phyloP scores from a whole-genome alignment of 164 flowering plant genomes.

The Kalanchoe fedtschenkoi region DNA sequence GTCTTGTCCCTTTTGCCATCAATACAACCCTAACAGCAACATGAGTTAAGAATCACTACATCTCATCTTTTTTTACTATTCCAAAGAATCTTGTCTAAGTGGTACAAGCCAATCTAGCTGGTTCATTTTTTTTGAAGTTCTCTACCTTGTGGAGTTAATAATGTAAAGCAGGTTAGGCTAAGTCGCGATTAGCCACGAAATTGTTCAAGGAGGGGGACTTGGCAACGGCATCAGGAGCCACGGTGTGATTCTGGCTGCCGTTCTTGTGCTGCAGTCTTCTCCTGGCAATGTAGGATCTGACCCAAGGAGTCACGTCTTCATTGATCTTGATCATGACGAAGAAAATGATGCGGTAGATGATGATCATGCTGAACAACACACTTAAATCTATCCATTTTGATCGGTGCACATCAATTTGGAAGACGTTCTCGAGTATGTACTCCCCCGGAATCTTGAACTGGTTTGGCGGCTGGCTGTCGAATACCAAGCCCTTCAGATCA shows the following conservation, averaged over 20 bases:
- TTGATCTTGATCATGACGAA: slow-evolving; percentile 77
- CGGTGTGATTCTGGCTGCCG: slow-evolving; percentile 28
- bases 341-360: slow-evolving; percentile 73
- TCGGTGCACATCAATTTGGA: slow-evolving; percentile 64
- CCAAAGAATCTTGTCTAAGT: too few relatives aligned
- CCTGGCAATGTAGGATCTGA: slow-evolving; percentile 77
- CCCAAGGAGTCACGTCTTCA: slow-evolving; percentile 93
- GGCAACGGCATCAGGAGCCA: slow-evolving; percentile 42
- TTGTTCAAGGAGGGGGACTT: slow-evolving; percentile 71
- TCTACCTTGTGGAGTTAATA: too few relatives aligned
- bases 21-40: too few relatives aligned
- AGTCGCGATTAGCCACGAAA: slow-evolving; percentile 18
- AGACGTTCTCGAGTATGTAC: slow-evolving; percentile 55
- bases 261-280: slow-evolving; percentile 59
- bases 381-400: slow-evolving; percentile 82
- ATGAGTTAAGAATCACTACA: too few relatives aligned
- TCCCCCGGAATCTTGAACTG: slow-evolving; percentile 71
- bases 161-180: background rate
- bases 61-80: too few relatives aligned
- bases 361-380: slow-evolving; percentile 69
- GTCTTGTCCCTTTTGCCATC: too few relatives aligned
- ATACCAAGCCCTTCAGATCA: slow-evolving; percentile 62
- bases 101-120: too few relatives aligned
- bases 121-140: too few relatives aligned
- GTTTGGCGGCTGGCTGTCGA: slow-evolving; percentile 54